These are phyloP conservation scores for Sanghuangporus sanghuang DNA, from an alignment of 1,284 basidiomycete species.

Conservation along the genomic window DNA sequence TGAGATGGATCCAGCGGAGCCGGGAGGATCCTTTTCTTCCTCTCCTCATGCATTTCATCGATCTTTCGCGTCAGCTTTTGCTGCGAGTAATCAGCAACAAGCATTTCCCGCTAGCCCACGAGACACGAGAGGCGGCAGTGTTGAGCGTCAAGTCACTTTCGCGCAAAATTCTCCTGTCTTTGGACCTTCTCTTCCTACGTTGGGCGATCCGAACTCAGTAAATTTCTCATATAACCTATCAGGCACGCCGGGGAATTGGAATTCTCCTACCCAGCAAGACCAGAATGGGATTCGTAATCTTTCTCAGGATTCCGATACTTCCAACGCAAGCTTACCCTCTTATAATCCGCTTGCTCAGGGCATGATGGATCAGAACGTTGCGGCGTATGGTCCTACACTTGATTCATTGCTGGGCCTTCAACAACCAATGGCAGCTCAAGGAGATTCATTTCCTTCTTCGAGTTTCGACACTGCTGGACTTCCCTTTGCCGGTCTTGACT, in stretches of 20 bases:
- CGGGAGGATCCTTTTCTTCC: not conserved
- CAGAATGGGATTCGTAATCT: slow-evolving; percentile 8
- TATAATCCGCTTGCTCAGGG: slow-evolving; percentile 9
- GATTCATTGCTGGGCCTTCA: slow-evolving; percentile 11
- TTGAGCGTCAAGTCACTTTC: slow-evolving; percentile 11
- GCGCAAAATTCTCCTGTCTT: slow-evolving; percentile 12
- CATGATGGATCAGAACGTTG: slow-evolving; percentile 10
- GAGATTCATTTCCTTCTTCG: slow-evolving; percentile 42
- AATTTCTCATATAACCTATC: slow-evolving; percentile 6
- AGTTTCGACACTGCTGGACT: slow-evolving; percentile 64
- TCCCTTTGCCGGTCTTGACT: slow-evolving; percentile 76
- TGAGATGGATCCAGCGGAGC: slow-evolving; percentile 44
- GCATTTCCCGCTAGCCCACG: not conserved
- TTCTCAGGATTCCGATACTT: slow-evolving; percentile 12
- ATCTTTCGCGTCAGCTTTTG: slow-evolving; percentile 9
- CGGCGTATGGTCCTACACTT: slow-evolving; percentile 14
- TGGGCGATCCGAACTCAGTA: not conserved
- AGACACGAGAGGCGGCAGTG: not conserved
- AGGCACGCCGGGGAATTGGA: slow-evolving; percentile 11
- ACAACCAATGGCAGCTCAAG: slow-evolving; percentile 4
- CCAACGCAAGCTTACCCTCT: not conserved
- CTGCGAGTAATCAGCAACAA: slow-evolving; percentile 2
- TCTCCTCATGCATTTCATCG: slow-evolving; percentile 7
- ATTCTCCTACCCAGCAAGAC: not conserved
- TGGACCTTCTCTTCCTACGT: slow-evolving; percentile 10